Conservation (phyloP, 371 early-diverging fungal genomes). For the Cokeromyces recurvatus region DNA sequence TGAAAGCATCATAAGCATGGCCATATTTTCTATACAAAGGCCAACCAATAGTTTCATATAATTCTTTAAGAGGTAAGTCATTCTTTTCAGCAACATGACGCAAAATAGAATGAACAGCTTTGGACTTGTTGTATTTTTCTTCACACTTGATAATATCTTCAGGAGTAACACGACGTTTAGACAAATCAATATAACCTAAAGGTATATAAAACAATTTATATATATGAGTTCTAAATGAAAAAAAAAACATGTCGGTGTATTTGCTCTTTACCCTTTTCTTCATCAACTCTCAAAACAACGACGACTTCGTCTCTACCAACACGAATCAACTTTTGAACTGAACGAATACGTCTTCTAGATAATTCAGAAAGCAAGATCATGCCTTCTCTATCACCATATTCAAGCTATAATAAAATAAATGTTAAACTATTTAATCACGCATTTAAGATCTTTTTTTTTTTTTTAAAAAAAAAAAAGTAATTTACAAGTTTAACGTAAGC, state of each 20-base stretch:
- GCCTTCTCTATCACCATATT: slow-evolving; percentile 93
- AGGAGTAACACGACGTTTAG: slow-evolving; percentile 96
- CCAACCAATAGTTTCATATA: slow-evolving; percentile 94
- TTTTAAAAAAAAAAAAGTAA: no score
- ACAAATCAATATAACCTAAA: slow-evolving; percentile 98
- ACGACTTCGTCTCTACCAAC: slow-evolving; percentile 97
- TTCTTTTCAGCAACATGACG: slow-evolving; percentile 93
- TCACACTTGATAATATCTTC: slow-evolving; percentile 94
- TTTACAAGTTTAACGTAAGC: slow-evolving; percentile 92
- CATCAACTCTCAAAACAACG: slow-evolving; percentile 97
- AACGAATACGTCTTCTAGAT: slow-evolving; percentile 96
- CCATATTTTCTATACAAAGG: slow-evolving; percentile 98
- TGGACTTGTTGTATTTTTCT: slow-evolving; percentile 96
- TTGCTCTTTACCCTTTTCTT: slow-evolving; percentile 86
- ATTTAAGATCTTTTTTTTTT: no score
- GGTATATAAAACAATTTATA: not conserved
- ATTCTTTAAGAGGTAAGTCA: slow-evolving; percentile 73
- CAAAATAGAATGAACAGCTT: slow-evolving; percentile 85
- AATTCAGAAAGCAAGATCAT: slow-evolving; percentile 98
- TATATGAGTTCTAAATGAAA: no score
- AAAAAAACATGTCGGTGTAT: not conserved
- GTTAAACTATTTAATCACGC: no score
- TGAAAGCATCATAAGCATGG: slow-evolving; percentile 97
- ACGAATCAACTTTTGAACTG: slow-evolving; percentile 96
- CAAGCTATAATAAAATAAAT: slow-evolving; percentile 39